Percentiles rank a stretch among this genome's conserved stretches.
These are phyloP conservation scores for Afroboletus lepidellus DNA, from an alignment of 1,284 basidiomycete species.

Conservation along the genomic window DNA sequence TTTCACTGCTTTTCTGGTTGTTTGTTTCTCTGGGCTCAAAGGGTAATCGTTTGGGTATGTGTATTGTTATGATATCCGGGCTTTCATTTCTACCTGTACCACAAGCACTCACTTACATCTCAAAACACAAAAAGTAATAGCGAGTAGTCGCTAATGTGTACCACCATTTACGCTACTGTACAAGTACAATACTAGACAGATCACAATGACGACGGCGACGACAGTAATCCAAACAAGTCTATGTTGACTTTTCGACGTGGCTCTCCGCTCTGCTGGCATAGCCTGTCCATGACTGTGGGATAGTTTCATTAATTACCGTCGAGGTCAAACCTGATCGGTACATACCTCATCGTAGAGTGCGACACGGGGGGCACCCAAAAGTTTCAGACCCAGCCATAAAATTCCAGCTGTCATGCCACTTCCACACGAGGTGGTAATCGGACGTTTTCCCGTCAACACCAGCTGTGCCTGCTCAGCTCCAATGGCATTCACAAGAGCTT, in stretches of 20 bases:
- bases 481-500: slow-evolving; percentile 60
- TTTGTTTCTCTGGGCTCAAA: slow-evolving; percentile 13
- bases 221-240: slow-evolving; percentile 5
- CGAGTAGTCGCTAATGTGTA: slow-evolving; percentile 33
- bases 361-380: slow-evolving; percentile 58
- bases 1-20: not conserved
- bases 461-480: slow-evolving; percentile 53
- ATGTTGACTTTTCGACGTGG: slow-evolving; percentile 50
- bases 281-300: slow-evolving; percentile 76
- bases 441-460: slow-evolving; percentile 57
- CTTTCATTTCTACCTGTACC: slow-evolving; percentile 18
- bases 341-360: slow-evolving; percentile 84
- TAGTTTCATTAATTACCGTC: slow-evolving; percentile 19
- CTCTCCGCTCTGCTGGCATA: slow-evolving; percentile 71
- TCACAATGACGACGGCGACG: not conserved
- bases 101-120: slow-evolving; percentile 13
- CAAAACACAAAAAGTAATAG: slow-evolving; percentile 14
- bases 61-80: slow-evolving; percentile 22
- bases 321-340: slow-evolving; percentile 11
- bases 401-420: slow-evolving; percentile 97
- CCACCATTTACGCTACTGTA: slow-evolving; percentile 28
- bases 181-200: slow-evolving; percentile 14
- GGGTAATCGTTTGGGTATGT: slow-evolving; percentile 20
- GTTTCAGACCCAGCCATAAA: slow-evolving; percentile 83
- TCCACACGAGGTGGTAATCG: slow-evolving; percentile 77